These are phyloP conservation scores for Termitomyces sp. DNA, from an alignment of 768 basidiomycete species.

Conservation along the genomic window DNA sequence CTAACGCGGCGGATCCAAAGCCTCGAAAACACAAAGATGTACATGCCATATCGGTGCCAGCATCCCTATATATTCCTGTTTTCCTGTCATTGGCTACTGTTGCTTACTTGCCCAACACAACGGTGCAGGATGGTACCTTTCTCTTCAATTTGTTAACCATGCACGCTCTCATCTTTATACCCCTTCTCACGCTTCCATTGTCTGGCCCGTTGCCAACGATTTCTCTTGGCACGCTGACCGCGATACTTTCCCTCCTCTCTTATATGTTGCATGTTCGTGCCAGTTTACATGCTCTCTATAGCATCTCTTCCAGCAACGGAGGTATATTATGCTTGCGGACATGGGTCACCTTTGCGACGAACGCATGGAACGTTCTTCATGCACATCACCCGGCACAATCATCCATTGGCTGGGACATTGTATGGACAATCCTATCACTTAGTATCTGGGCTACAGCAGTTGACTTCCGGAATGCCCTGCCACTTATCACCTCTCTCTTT, in stretches of 20 bases:
- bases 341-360: constrained; percentile 14
- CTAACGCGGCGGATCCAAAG: constrained; percentile 9
- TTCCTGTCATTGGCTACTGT: constrained; percentile 40
- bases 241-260: background rate
- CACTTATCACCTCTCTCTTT: background rate
- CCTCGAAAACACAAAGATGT: background rate
- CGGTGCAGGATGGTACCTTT: constrained; percentile 32
- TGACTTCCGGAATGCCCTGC: background rate
- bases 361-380: constrained; percentile 32
- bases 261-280: constrained; percentile 1
- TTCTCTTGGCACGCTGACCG: background rate
- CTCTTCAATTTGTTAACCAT: constrained; percentile 54
- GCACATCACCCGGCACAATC: constrained; percentile 59
- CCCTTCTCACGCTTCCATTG: constrained; percentile 31
- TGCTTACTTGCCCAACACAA: constrained; percentile 35
- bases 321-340: constrained; percentile 4
- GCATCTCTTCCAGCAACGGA: background rate
- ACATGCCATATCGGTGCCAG: constrained; percentile 3
- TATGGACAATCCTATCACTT: constrained; percentile 48
- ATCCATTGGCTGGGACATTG: constrained; percentile 59
- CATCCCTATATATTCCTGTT: constrained; percentile 34
- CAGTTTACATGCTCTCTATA: background rate
- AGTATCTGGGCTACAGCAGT: constrained; percentile 24
- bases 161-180: constrained; percentile 51
- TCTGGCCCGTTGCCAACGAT: constrained; percentile 1